Percentiles rank a stretch among this genome's conserved stretches.
These are phyloP conservation scores for Aspergillus hancockii DNA, from an alignment of 495 filamentous ascomycete genomes.

Conservation along the genomic window DNA sequence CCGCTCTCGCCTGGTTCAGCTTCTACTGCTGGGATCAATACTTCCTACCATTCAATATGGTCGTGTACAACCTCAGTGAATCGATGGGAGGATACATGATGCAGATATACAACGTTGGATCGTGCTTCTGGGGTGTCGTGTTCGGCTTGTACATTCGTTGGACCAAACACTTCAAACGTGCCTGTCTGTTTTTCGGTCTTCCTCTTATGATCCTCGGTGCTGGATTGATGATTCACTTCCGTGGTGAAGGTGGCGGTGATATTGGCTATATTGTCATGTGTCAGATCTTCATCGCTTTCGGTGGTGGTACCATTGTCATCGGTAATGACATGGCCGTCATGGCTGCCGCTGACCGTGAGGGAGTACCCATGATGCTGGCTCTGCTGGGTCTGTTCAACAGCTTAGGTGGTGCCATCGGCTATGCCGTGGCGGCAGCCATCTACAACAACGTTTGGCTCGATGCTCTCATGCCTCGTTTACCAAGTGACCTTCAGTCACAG, in stretches of 20 bases:
- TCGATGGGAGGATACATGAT: slow-evolving; percentile 56
- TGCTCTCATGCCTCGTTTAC: slow-evolving; percentile 44
- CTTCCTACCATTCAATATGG: slow-evolving; percentile 68
- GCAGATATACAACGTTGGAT: background rate
- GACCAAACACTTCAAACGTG: slow-evolving; percentile 57
- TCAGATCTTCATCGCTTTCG: slow-evolving; percentile 77
- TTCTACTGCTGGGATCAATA: slow-evolving; percentile 70
- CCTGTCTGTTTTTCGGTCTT: slow-evolving; percentile 61
- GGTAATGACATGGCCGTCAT: slow-evolving; percentile 73
- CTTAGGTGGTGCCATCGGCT: slow-evolving; percentile 71
- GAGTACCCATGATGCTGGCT: slow-evolving; percentile 71
- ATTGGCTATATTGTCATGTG: slow-evolving; percentile 74
- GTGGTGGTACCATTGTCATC: slow-evolving; percentile 66
- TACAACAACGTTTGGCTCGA: slow-evolving; percentile 66
- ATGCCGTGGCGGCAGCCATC: slow-evolving; percentile 65
- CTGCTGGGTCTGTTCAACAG: slow-evolving; percentile 64
- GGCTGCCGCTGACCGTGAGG: slow-evolving; percentile 61
- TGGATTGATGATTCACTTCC: slow-evolving; percentile 69
- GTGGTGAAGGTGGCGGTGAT: slow-evolving; percentile 54
- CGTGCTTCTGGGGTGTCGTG: slow-evolving; percentile 50
- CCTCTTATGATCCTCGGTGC: slow-evolving; percentile 64
- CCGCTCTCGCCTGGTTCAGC: slow-evolving; percentile 57
- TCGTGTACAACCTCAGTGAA: slow-evolving; percentile 63
- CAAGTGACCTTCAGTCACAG: slow-evolving; percentile 46
- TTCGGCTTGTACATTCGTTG: slow-evolving; percentile 57